Conservation (phyloP, 148 eudicot genomes). For the Amaranthus hypochondriacus region DNA sequence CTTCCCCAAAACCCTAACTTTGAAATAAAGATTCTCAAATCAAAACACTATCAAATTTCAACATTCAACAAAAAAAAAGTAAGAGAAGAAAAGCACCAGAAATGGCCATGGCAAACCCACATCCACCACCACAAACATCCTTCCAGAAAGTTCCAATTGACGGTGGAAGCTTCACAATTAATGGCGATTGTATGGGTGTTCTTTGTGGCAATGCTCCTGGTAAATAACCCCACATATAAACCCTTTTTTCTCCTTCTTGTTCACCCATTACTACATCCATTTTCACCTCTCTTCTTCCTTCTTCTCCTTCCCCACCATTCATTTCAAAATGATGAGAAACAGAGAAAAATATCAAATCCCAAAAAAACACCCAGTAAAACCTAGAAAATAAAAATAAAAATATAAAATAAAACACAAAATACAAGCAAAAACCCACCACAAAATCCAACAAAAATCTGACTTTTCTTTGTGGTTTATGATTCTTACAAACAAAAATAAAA, state of each 20-base stretch:
- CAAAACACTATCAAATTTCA: not conserved
- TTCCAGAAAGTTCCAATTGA: conserved; percentile 43
- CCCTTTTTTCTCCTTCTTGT: conserved; percentile 37
- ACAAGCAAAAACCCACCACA: not conserved
- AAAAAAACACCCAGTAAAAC: not conserved
- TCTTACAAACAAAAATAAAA: not conserved
- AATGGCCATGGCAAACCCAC: conserved; percentile 94
- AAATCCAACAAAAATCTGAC: conserved; percentile 3
- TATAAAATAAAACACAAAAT: not conserved
- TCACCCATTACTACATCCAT: conserved; percentile 47
- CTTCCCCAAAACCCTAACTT: not conserved
- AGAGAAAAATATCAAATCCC: not conserved
- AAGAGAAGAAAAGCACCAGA: conserved; percentile 44
- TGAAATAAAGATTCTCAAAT: not conserved
- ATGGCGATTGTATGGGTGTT: conserved; percentile 77
- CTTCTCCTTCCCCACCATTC: conserved; percentile 38
- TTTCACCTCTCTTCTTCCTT: conserved; percentile 21
- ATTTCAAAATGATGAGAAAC: not conserved
- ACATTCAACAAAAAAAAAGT: conserved; percentile 2
- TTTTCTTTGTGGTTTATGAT: not conserved
- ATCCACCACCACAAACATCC: conserved; percentile 94
- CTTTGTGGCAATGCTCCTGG: conserved; percentile 91
- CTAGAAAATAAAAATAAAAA: not conserved
- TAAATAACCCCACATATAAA: conserved; percentile 91
- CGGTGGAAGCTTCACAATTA: conserved; percentile 50